phyloP scores from a whole-genome alignment of 129 eudicot genomes.

The Scalesia atractyloides region DNA sequence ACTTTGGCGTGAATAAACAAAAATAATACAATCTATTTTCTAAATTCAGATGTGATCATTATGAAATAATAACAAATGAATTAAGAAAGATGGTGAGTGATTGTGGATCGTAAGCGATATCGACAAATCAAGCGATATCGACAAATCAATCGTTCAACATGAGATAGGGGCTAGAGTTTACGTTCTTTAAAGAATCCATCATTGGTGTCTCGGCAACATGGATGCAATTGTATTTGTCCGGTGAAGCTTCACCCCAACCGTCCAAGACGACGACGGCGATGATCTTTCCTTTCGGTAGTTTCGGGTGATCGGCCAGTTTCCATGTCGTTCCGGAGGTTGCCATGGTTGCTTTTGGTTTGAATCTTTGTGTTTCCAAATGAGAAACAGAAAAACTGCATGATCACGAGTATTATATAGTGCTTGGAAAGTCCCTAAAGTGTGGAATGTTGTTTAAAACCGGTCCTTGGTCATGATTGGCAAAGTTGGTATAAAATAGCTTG shows the following conservation, averaged over 20 bases:
- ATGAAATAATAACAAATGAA: neutral
- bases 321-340: slow-evolving; percentile 61
- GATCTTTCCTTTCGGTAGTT: slow-evolving; percentile 77
- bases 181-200: slow-evolving; percentile 90
- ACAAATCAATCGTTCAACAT: neutral
- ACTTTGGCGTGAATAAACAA: neutral
- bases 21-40: neutral
- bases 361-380: neutral
- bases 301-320: slow-evolving; percentile 85
- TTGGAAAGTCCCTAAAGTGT: neutral
- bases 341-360: slow-evolving; percentile 39
- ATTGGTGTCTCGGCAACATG: slow-evolving; percentile 85
- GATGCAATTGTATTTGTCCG: slow-evolving; percentile 74
- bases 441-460: neutral
- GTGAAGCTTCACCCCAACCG: slow-evolving; percentile 96
- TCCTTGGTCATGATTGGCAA: neutral
- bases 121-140: no score
- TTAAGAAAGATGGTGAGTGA: no score
- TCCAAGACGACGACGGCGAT: slow-evolving; percentile 85
- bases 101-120: no score
- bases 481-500: neutral
- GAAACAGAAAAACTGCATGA: neutral
- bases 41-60: neutral
- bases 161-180: slow-evolving; percentile 6
- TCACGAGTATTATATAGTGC: neutral